Conservation (phyloP, 192 early-diverging fungal species). For the Dissophora globulifera region DNA sequence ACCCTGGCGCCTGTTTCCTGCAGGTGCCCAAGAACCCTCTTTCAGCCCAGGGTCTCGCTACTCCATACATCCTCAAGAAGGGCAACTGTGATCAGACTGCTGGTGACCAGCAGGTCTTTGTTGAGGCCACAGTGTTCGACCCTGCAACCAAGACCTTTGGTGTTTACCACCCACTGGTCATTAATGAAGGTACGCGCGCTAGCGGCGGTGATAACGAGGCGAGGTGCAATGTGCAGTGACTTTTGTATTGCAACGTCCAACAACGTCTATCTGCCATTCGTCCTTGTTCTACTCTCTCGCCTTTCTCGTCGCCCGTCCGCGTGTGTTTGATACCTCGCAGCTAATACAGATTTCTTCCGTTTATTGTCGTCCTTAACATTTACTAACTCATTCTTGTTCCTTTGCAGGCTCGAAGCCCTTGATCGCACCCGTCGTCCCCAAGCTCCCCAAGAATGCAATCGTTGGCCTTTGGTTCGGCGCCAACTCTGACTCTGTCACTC, state of each 20-base stretch:
- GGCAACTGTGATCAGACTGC: slow-evolving; percentile 46
- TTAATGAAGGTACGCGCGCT: slow-evolving; percentile 35
- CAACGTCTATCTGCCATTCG: too few relatives aligned
- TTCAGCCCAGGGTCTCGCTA: slow-evolving; percentile 25
- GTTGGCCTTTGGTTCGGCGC: slow-evolving; percentile 41
- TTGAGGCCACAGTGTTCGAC: slow-evolving; percentile 40
- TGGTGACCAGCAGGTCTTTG: slow-evolving; percentile 33
- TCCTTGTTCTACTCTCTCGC: too few relatives aligned
- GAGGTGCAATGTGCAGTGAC: too few relatives aligned
- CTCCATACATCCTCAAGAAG: slow-evolving; percentile 41
- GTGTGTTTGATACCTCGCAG: too few relatives aligned
- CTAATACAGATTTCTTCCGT: too few relatives aligned
- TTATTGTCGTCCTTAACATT: too few relatives aligned
- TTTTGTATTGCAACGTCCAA: too few relatives aligned
- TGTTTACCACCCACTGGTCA: slow-evolving; percentile 36
- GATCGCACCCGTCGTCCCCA: slow-evolving; percentile 30
- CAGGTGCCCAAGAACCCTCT: slow-evolving; percentile 33
- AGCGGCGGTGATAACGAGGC: too few relatives aligned
- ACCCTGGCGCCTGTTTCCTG: slow-evolving; percentile 27
- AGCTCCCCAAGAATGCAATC: slow-evolving; percentile 15
- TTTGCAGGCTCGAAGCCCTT: slow-evolving; percentile 12
- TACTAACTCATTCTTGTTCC: too few relatives aligned
- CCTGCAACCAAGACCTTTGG: slow-evolving; percentile 20
- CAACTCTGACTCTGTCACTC: slow-evolving; percentile 28
- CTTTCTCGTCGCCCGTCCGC: too few relatives aligned